Conservation (phyloP, 1,139 yeast species). For the Magnusiomyces magnusii region DNA sequence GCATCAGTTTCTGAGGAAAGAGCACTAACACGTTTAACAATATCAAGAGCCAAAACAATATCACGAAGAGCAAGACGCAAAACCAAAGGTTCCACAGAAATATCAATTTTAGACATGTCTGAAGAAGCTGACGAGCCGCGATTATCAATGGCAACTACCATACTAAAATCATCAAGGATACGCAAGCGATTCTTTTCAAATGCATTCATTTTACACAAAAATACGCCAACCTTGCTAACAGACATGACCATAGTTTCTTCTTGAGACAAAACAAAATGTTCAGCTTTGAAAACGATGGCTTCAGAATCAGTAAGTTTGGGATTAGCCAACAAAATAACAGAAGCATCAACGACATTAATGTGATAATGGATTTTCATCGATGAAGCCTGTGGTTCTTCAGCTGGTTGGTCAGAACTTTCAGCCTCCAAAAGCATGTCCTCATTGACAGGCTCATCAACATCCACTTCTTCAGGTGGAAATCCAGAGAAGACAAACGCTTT, state of each 20-base stretch:
- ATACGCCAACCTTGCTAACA: slow-evolving; percentile 80
- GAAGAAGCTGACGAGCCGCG: slow-evolving; percentile 54
- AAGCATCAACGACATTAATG: slow-evolving; percentile 68
- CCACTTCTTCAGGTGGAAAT: slow-evolving; percentile 20
- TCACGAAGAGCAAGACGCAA: slow-evolving; percentile 82
- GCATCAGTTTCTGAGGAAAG: slow-evolving; percentile 32
- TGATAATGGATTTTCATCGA: slow-evolving; percentile 41
- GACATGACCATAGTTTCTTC: slow-evolving; percentile 57
- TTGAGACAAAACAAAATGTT: slow-evolving; percentile 64
- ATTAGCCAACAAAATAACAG: slow-evolving; percentile 73
- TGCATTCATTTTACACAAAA: slow-evolving; percentile 66
- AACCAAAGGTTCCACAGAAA: slow-evolving; percentile 72
- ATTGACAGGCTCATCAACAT: neutral
- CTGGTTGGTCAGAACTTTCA: slow-evolving; percentile 16
- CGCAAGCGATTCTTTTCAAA: slow-evolving; percentile 54
- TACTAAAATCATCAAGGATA: slow-evolving; percentile 81
- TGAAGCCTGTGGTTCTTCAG: neutral
- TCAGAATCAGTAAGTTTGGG: slow-evolving; percentile 64
- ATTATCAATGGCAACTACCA: slow-evolving; percentile 65
- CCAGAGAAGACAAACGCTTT: slow-evolving; percentile 54
- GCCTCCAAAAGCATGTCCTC: neutral
- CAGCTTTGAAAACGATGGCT: slow-evolving; percentile 85
- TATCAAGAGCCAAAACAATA: slow-evolving; percentile 67
- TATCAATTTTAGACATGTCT: slow-evolving; percentile 54
- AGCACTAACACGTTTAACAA: slow-evolving; percentile 63